Conservation (phyloP, 2,329 filamentous ascomycete genomes). For the Xylariaceae sp. region DNA sequence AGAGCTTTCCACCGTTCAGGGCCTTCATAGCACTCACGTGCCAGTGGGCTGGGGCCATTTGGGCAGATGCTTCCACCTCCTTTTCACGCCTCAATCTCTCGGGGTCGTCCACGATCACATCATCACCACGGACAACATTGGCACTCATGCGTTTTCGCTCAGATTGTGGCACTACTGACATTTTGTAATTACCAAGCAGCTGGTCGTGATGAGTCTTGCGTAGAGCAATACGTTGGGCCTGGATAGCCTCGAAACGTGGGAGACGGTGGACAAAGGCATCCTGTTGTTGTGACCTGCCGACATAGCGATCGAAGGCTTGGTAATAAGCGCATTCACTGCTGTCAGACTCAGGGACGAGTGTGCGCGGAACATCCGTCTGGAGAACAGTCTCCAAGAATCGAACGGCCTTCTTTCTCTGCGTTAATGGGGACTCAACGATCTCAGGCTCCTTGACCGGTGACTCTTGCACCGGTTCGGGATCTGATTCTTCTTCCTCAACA, state of each 20-base stretch:
- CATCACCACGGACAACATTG: slow-evolving; percentile 69
- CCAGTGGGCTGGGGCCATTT: slow-evolving; percentile 59
- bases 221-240: slow-evolving; percentile 73
- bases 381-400: slow-evolving; percentile 59
- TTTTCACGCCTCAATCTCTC: slow-evolving; percentile 64
- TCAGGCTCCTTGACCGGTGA: slow-evolving; percentile 25
- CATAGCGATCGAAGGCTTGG: slow-evolving; percentile 74
- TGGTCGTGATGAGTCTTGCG: slow-evolving; percentile 70
- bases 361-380: slow-evolving; percentile 42
- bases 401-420: slow-evolving; percentile 63
- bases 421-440: slow-evolving; percentile 24
- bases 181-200: slow-evolving; percentile 78
- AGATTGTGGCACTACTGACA: slow-evolving; percentile 62
- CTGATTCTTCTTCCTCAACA: slow-evolving; percentile 41
- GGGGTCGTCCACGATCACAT: slow-evolving; percentile 56
- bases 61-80: slow-evolving; percentile 72
- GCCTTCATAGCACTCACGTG: slow-evolving; percentile 56
- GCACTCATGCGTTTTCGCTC: slow-evolving; percentile 66
- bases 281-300: slow-evolving; percentile 57
- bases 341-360: slow-evolving; percentile 47
- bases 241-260: slow-evolving; percentile 80
- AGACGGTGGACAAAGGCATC: slow-evolving; percentile 84
- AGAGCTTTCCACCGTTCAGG: slow-evolving; percentile 59
- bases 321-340: slow-evolving; percentile 76
- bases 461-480: slow-evolving; percentile 34